Percentiles rank a stretch among this genome's conserved stretches.
Conservation (phyloP, 2,329 filamentous ascomycete genomes). For the Trichoderma endophyticum region DNA sequence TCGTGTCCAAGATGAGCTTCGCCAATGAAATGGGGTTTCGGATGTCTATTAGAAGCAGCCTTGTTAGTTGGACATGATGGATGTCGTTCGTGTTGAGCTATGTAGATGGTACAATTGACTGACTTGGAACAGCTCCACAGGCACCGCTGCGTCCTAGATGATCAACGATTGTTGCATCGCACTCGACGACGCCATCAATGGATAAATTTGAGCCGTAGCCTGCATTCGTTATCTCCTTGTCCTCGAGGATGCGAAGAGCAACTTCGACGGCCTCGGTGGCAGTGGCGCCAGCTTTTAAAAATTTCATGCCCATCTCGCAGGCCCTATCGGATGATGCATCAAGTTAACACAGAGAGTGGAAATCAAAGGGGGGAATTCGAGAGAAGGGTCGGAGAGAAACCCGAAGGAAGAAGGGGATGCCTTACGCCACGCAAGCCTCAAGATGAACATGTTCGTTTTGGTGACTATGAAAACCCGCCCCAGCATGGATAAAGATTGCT, state of each 20-base stretch:
- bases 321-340: conserved; percentile 53
- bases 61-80: background rate
- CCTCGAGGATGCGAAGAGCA: conserved; percentile 82
- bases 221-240: conserved; percentile 93
- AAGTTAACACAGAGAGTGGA: background rate
- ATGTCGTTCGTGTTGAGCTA: background rate
- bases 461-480: conserved; percentile 87
- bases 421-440: conserved; percentile 83
- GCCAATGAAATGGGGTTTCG: conserved; percentile 90
- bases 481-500: conserved; percentile 93
- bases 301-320: conserved; percentile 75
- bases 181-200: conserved; percentile 87
- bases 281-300: conserved; percentile 73
- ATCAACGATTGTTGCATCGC: conserved; percentile 90
- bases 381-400: background rate
- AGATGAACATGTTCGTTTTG: conserved; percentile 84
- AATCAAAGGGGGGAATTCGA: background rate
- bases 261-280: conserved; percentile 88
- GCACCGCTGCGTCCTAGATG: conserved; percentile 88
- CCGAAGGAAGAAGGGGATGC: background rate
- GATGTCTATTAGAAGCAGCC: conserved; percentile 60
- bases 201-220: conserved; percentile 94
- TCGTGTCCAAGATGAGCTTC: conserved; percentile 74
- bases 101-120: conserved; percentile 36
- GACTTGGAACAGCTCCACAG: conserved; percentile 86